phyloP scores from a whole-genome alignment of 352 stramenopile species.

The Pythium angustatum region DNA sequence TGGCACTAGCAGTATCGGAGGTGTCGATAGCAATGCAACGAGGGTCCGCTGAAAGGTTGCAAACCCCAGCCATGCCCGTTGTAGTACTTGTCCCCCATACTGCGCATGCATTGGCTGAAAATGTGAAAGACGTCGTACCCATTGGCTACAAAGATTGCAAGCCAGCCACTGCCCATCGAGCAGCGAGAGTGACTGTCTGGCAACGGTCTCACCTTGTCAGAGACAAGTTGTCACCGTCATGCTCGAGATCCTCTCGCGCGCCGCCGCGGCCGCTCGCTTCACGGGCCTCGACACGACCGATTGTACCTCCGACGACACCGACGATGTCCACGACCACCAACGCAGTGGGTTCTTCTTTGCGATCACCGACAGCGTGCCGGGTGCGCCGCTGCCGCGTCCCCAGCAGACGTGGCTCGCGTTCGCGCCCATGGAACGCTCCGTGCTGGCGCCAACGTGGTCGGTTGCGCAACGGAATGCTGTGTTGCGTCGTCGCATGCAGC shows the following conservation, averaged over 20 bases:
- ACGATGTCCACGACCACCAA: background rate
- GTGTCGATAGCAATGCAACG: background rate
- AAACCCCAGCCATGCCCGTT: too few relatives aligned
- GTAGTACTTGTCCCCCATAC: too few relatives aligned
- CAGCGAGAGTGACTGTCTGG: too few relatives aligned
- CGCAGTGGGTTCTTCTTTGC: background rate
- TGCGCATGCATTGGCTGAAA: too few relatives aligned
- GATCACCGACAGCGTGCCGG: background rate
- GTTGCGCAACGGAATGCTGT: background rate
- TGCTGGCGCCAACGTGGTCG: too few relatives aligned
- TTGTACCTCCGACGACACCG: too few relatives aligned
- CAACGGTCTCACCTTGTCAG: background rate
- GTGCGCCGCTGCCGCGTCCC: background rate
- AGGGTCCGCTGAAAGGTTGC: background rate
- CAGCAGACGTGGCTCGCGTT: slow-evolving; percentile 1
- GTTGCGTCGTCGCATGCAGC: background rate
- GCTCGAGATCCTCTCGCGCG: background rate
- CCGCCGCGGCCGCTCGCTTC: background rate
- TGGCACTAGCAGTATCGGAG: too few relatives aligned
- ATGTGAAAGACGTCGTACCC: too few relatives aligned
- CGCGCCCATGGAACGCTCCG: background rate
- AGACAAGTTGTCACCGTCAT: too few relatives aligned
- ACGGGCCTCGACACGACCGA: background rate
- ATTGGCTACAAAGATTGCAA: too few relatives aligned
- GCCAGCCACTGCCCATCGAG: too few relatives aligned